Evolutionary conservation across 1,284 basidiomycete species (phyloP), one percentile per base, ranked within the genome.

Genomic region (Cryptococcus wingfieldii): DNA sequence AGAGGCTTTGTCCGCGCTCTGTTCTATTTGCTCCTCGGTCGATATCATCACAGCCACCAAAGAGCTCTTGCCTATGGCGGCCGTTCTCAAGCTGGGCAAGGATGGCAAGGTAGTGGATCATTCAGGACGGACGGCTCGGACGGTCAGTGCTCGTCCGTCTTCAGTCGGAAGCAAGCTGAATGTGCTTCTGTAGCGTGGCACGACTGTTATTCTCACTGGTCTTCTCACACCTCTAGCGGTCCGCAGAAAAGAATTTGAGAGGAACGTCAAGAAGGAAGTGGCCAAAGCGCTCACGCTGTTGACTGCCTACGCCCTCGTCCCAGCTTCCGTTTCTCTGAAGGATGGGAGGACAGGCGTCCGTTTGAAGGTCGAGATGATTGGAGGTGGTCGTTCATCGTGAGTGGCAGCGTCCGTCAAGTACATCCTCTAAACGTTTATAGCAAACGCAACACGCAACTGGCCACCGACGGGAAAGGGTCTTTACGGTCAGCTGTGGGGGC

Each of bases 1-100:
- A 16, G 96, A 99, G 76, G 96, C 96, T 0, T 80, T 98, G 0
- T 90, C 91, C 1, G 92, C 93, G 0, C 80, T 99, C 0, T 98
- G 94, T 68, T 90, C 91, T 1, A 78, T 98, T 1, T 84, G 86
- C 51, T 85, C 89, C 49, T 77, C 79, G 0, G 82, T 96, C 9
- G 81, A 80, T 0, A 80, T 95, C 51, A 82, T 82, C 0, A 96
- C 93, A 1, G 82, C 89, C 1, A 92, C 88, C 0, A 79, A 80
- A 34, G 78, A 80, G 7, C 84, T 85, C 5, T 81, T 86, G 1
- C 90, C 90, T 0, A 84, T 89, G 79, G 93, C 89, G 1, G 84
- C 85, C 0, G 78, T 83, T n/a, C 78, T 97, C 23, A 83, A 87
- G 52, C 81, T 95, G 61, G 86, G 86, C 43, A 74, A 80, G 28